A percentile compares a stretch with the other conserved stretches of the same genome.
These are phyloP conservation scores for Onygenales sp. DNA, from an alignment of 2,329 filamentous ascomycete genomes.

Conservation along the genomic window DNA sequence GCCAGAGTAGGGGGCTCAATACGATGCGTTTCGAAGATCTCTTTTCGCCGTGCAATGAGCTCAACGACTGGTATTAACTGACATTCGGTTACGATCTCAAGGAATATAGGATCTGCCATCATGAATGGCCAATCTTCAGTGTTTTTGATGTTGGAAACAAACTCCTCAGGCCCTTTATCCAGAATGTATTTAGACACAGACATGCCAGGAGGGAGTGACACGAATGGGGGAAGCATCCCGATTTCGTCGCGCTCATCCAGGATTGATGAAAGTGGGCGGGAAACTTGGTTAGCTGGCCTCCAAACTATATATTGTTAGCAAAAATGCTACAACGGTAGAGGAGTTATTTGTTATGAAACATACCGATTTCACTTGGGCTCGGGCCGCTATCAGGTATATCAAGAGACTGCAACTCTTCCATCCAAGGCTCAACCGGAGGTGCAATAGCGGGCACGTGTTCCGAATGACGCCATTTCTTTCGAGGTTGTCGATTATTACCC, in stretches of 20 bases:
- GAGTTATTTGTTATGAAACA: not conserved
- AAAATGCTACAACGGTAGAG: not conserved
- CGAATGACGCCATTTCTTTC: slow-evolving; percentile 5
- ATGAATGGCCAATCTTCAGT: slow-evolving; percentile 42
- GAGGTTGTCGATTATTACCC: not conserved
- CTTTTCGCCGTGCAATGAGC: slow-evolving; percentile 29
- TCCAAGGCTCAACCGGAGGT: slow-evolving; percentile 11
- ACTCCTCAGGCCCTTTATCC: slow-evolving; percentile 33
- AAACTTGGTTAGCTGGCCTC: slow-evolving; percentile 14
- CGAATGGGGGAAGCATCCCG: slow-evolving; percentile 13
- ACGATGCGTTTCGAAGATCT: slow-evolving; percentile 18
- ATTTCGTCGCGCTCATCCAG: slow-evolving; percentile 19
- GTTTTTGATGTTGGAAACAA: slow-evolving; percentile 38
- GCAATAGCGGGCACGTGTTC: slow-evolving; percentile 7
- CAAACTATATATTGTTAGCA: slow-evolving; percentile 13
- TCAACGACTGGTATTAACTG: slow-evolving; percentile 34
- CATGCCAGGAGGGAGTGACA: slow-evolving; percentile 23
- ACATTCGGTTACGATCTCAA: slow-evolving; percentile 33
- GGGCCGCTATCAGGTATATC: slow-evolving; percentile 8
- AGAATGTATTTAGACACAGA: slow-evolving; percentile 43
- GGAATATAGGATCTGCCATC: slow-evolving; percentile 42
- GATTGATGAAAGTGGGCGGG: slow-evolving; percentile 19
- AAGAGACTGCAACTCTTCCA: slow-evolving; percentile 10
- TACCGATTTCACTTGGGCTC: slow-evolving; percentile 11
- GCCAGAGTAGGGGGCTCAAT: slow-evolving; percentile 15